Conservation (phyloP, 108 stramenopile species). For the Skeletonema costatum region DNA sequence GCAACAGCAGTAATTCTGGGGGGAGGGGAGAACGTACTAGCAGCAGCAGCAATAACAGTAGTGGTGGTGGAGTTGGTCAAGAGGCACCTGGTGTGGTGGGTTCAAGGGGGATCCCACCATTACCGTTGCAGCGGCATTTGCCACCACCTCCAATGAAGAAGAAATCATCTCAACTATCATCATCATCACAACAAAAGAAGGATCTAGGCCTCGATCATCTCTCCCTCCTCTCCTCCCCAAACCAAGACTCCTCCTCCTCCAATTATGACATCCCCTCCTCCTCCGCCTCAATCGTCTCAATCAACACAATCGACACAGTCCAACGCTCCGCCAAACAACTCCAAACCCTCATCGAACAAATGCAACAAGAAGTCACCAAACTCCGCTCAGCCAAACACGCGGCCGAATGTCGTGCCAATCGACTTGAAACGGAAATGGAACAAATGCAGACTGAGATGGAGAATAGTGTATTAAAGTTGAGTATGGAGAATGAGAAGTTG, state of each 20-base stretch:
- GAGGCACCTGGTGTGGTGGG: not conserved
- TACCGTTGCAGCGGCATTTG: not conserved
- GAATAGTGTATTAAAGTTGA: not conserved
- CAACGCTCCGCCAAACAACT: not conserved
- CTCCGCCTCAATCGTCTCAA: not conserved
- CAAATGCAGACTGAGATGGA: not conserved
- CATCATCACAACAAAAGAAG: not conserved
- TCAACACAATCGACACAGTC: not conserved
- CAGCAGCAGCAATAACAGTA: not conserved
- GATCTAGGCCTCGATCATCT: not conserved
- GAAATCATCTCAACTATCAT: not conserved
- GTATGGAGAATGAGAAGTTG: not conserved
- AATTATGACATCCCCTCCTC: not conserved
- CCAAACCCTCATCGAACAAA: not conserved
- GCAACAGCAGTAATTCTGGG: too few relatives aligned
- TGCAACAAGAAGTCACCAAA: not conserved
- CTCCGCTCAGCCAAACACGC: not conserved
- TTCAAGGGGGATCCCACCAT: not conserved
- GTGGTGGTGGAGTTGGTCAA: not conserved
- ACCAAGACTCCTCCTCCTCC: not conserved
- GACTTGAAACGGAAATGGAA: not conserved
- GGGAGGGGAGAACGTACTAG: not conserved
- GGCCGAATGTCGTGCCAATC: not conserved
- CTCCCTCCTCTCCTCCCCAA: not conserved
- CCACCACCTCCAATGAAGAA: not conserved